These are phyloP conservation scores for Tillandsia fasciculata DNA, from an alignment of 176 grass and related monocot genomes.

Conservation along the genomic window DNA sequence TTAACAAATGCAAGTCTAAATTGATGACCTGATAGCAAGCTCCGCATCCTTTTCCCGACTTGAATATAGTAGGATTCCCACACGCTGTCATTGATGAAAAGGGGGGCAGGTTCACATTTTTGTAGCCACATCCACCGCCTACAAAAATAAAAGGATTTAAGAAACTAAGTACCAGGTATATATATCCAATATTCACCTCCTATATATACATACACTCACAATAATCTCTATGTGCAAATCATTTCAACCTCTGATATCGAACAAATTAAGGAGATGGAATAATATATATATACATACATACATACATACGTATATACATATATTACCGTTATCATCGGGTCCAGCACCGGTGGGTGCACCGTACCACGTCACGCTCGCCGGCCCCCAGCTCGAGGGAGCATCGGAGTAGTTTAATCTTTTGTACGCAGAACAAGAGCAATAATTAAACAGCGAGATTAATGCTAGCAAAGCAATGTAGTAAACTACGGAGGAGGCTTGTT, in stretches of 20 bases:
- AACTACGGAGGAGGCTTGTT: no score
- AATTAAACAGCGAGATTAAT: no score
- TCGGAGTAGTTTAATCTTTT: slow-evolving; percentile 29
- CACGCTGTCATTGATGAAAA: slow-evolving; percentile 69
- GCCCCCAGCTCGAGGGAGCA: slow-evolving; percentile 33
- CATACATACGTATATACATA: neutral
- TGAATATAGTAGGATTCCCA: slow-evolving; percentile 78
- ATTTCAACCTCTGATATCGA: slow-evolving; percentile 1
- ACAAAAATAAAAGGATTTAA: neutral
- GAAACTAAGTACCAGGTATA: neutral
- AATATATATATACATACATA: neutral
- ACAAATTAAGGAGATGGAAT: neutral
- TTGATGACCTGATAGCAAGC: slow-evolving; percentile 63
- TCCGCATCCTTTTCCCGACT: slow-evolving; percentile 75
- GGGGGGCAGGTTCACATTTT: slow-evolving; percentile 55
- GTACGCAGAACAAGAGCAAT: slow-evolving; percentile 8
- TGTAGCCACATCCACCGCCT: slow-evolving; percentile 89
- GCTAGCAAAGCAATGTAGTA: no score
- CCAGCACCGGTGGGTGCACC: slow-evolving; percentile 71
- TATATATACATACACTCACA: neutral
- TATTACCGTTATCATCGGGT: slow-evolving; percentile 59
- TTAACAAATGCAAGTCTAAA: neutral
- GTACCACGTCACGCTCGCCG: slow-evolving; percentile 78
- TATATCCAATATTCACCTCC: neutral
- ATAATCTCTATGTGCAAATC: neutral